Base-by-base conservation (phyloP, 2,329 filamentous ascomycete species). In the Aureobasidium sp. region DNA sequence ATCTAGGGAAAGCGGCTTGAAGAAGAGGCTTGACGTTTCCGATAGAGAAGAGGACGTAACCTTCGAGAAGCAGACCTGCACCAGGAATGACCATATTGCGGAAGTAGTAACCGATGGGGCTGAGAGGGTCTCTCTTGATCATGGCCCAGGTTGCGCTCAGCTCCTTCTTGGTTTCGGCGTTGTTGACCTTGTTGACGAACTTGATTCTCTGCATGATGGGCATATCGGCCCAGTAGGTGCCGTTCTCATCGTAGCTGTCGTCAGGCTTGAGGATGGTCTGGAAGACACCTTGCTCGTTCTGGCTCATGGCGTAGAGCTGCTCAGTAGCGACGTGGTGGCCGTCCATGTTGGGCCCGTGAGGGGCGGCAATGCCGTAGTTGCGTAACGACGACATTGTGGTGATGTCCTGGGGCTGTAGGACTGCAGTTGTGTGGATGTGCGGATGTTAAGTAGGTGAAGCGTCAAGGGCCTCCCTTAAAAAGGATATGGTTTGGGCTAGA, bases 21-120 rank as follows among this genome's bases (percentile, higher is more conserved):
- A 96, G 93, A 11, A 97, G 81, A 5, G 92, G 89, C 71, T 89
- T 85, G 66, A 97, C 79, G 75, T 96, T 97, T 62, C 93, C 93
- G 68, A 97, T 97, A 65, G 92, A 97, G 81, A 97, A 97, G 25
- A 97, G 83, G 45, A 97, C 92, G 72, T 97, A 97, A 78, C 85
- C 93, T 81, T 97, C 93, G 32, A 97, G 83, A 72, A 91, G 88
- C 57, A 97, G 85, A 72, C 93, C 93, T 66, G 91, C 91, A 76
- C 93, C 93, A 54, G 93, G 93, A 62, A 97, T 85, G 59, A 97
- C 88, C 76, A 92, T 93, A 72, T 96, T 94, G 71, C 86, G 85
- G 72, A 95, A 88, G 75, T 97, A 97, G 81, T 87, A 94, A 29
- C 82, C 79, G n/a, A 97, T 61, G 0, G 92, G 91, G 61, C 87